phyloP scores from a whole-genome alignment of 2,329 filamentous ascomycete genomes.

The Zalaria sp. region DNA sequence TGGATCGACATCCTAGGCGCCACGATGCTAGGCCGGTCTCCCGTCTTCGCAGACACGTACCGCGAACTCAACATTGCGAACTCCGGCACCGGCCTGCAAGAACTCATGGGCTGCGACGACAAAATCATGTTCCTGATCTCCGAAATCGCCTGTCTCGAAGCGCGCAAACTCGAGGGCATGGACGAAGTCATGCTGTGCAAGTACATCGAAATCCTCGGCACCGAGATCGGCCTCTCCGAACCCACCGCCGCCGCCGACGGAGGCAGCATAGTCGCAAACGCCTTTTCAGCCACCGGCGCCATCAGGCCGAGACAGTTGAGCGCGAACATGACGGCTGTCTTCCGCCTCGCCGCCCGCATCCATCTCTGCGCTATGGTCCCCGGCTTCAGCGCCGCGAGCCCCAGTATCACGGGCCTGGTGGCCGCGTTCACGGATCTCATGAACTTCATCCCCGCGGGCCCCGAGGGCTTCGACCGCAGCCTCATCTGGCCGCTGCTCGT shows the following conservation, averaged over 20 bases:
- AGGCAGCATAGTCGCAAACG: slow-evolving; percentile 26
- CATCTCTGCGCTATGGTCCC: slow-evolving; percentile 95
- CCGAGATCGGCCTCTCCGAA: slow-evolving; percentile 76
- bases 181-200: slow-evolving; percentile 77
- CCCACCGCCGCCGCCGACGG: slow-evolving; percentile 29
- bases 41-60: slow-evolving; percentile 87
- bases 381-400: slow-evolving; percentile 63
- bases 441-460: slow-evolving; percentile 67
- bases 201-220: slow-evolving; percentile 76
- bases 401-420: slow-evolving; percentile 62
- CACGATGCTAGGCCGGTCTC: slow-evolving; percentile 77
- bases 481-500: slow-evolving; percentile 90
- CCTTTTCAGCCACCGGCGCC: slow-evolving; percentile 48
- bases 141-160: slow-evolving; percentile 91
- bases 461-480: slow-evolving; percentile 73
- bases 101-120: slow-evolving; percentile 96
- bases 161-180: slow-evolving; percentile 67
- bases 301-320: slow-evolving; percentile 72
- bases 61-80: slow-evolving; percentile 71
- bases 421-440: slow-evolving; percentile 64
- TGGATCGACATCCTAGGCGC: slow-evolving; percentile 97
- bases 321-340: slow-evolving; percentile 78
- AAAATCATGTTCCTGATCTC: slow-evolving; percentile 96
- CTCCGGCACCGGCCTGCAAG: slow-evolving; percentile 59
- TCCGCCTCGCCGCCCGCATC: slow-evolving; percentile 83